Evolutionary conservation across 306 rosid genomes (phyloP).

Genomic region (Fagus crenata): DNA sequence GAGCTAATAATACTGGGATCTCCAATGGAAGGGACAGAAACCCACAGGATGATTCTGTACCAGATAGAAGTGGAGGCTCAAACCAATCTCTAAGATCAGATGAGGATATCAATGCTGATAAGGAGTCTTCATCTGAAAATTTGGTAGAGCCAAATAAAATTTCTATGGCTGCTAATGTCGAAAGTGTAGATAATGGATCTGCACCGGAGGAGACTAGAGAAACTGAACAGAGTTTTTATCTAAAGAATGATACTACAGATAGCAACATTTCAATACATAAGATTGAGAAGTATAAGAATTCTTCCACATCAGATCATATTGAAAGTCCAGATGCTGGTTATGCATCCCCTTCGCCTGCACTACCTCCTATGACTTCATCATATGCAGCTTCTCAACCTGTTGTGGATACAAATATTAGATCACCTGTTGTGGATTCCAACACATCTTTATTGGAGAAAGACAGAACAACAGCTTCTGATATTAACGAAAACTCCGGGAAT

Average conservation of each 20-base stretch:
- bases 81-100: slow-evolving; percentile 33
- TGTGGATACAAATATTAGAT: slow-evolving; percentile 24
- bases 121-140: slow-evolving; percentile 17
- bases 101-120: slow-evolving; percentile 23
- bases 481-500: slow-evolving; percentile 41
- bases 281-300: slow-evolving; percentile 27
- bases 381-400: slow-evolving; percentile 25
- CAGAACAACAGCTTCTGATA: slow-evolving; percentile 10
- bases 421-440: slow-evolving; percentile 33
- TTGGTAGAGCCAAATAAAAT: slow-evolving; percentile 27
- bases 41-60: slow-evolving; percentile 20
- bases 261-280: slow-evolving; percentile 26
- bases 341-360: slow-evolving; percentile 33
- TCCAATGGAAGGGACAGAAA: slow-evolving; percentile 26
- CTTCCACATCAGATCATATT: slow-evolving; percentile 24
- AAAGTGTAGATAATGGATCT: slow-evolving; percentile 31
- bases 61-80: slow-evolving; percentile 29
- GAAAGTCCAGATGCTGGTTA: slow-evolving; percentile 27
- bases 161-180: slow-evolving; percentile 17
- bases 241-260: slow-evolving; percentile 21
- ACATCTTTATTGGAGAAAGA: slow-evolving; percentile 31
- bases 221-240: slow-evolving; percentile 28
- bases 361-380: slow-evolving; percentile 27
- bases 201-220: slow-evolving; percentile 23
- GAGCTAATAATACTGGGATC: slow-evolving; percentile 25